phyloP scores from a whole-genome alignment of 176 grass and related monocot species.

The Urochloa ruziziensis region DNA sequence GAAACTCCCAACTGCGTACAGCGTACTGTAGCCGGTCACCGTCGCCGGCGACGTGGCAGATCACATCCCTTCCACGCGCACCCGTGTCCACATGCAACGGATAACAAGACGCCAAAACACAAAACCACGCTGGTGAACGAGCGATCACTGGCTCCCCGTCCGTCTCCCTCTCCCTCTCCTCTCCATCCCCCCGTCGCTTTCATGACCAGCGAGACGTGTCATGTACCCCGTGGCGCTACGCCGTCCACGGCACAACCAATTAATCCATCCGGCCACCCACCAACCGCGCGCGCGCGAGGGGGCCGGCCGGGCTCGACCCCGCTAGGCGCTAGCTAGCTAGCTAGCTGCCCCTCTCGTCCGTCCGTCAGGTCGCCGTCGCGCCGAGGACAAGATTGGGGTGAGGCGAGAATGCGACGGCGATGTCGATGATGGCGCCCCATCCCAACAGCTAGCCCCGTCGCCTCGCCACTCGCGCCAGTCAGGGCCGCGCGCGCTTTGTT shows the following conservation, averaged over 20 bases:
- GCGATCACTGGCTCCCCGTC: no score
- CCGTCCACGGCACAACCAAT: neutral
- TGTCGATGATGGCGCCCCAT: neutral
- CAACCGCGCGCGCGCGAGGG: neutral
- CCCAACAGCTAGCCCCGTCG: neutral
- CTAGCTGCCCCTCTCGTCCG: neutral
- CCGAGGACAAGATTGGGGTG: slow-evolving; percentile 1
- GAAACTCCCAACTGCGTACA: no score
- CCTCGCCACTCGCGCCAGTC: no score
- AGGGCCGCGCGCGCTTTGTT: no score
- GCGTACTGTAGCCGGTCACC: no score
- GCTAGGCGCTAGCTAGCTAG: no score
- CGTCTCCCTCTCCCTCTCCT: neutral
- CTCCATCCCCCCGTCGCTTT: neutral
- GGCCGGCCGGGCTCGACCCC: no score
- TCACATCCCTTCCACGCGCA: neutral
- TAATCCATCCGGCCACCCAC: neutral
- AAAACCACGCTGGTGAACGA: no score
- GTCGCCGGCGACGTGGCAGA: slow-evolving; percentile 3
- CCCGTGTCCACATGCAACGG: neutral
- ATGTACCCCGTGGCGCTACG: neutral
- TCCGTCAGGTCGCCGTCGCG: neutral
- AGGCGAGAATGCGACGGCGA: neutral
- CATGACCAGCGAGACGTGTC: no score
- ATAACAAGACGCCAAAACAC: neutral